Evolutionary conservation across 192 early-diverging fungal species (phyloP).

Genomic region (Allomyces macrogynus): DNA sequence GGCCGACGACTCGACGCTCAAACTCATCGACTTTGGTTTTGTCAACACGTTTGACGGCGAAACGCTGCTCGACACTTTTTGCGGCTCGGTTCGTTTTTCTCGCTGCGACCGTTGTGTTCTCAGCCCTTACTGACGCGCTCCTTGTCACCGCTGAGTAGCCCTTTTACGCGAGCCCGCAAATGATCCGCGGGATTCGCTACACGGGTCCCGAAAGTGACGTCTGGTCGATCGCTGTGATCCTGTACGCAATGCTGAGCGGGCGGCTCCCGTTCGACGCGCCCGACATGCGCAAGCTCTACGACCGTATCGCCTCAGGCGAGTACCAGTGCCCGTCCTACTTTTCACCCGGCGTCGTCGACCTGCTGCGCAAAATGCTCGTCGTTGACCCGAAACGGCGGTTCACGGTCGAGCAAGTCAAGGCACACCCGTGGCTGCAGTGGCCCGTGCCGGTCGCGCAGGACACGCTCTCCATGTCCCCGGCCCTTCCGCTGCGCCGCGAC

Average conservation of each 20-base stretch:
- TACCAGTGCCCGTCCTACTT: constrained; percentile 25
- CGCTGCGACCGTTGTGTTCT: neutral
- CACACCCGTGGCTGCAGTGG: constrained; percentile 30
- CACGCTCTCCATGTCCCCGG: too few species aligned
- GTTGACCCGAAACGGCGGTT: constrained; percentile 30
- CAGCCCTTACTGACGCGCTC: neutral
- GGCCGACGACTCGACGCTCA: constrained; percentile 21
- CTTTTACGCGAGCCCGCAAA: constrained; percentile 42
- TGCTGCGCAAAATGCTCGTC: constrained; percentile 25
- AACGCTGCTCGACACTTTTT: constrained; percentile 40
- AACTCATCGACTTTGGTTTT: constrained; percentile 43
- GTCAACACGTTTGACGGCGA: constrained; percentile 26
- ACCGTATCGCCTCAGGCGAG: constrained; percentile 32
- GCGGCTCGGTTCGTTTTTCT: constrained; percentile 17
- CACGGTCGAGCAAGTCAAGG: constrained; percentile 27
- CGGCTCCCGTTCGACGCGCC: constrained; percentile 34
- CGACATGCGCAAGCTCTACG: constrained; percentile 32
- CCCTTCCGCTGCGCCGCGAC: too few species aligned
- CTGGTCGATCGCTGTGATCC: constrained; percentile 37
- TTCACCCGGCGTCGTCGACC: constrained; percentile 16
- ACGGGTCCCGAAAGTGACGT: constrained; percentile 35
- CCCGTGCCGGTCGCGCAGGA: constrained; percentile 5
- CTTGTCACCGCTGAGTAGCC: constrained; percentile 8
- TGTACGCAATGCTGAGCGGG: constrained; percentile 36
- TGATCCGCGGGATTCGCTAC: constrained; percentile 38